Conservation (phyloP, 2,329 filamentous ascomycete genomes). For the Paramyrothecium roridum region DNA sequence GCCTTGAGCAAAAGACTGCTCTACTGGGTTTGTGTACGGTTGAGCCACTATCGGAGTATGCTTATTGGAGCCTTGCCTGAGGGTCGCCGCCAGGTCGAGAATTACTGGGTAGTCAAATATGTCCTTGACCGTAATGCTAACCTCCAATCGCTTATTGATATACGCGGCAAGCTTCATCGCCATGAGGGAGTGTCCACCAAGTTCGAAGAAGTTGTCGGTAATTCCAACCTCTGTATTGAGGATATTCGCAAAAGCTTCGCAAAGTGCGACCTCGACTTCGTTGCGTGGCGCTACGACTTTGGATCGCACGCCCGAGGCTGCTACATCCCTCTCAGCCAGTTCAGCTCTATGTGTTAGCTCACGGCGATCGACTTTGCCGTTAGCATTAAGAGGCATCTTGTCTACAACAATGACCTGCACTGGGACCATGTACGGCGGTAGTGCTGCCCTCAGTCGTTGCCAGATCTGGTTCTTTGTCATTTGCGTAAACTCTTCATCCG, state of each 20-base stretch:
- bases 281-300: background rate
- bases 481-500: background rate
- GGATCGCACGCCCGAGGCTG: no score
- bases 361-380: background rate
- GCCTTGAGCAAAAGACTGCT: slow-evolving; percentile 2
- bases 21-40: background rate
- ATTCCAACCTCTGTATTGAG: background rate
- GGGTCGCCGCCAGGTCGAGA: background rate
- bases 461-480: background rate
- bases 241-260: background rate
- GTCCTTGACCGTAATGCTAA: background rate
- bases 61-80: background rate
- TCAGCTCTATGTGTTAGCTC: no score
- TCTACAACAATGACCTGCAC: background rate
- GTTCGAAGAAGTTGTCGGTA: slow-evolving; percentile 17
- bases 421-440: slow-evolving; percentile 3
- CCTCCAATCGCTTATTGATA: background rate
- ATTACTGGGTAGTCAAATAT: background rate
- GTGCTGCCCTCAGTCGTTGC: background rate
- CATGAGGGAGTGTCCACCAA: slow-evolving; percentile 21
- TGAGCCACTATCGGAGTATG: background rate
- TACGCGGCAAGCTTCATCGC: slow-evolving; percentile 11
- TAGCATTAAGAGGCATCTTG: background rate
- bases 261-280: background rate
- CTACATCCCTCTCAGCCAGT: no score